Percentiles rank a stretch among this genome's conserved stretches.
These are phyloP conservation scores for Gautieria morchelliformis DNA, from an alignment of 768 basidiomycete genomes.

Conservation along the genomic window DNA sequence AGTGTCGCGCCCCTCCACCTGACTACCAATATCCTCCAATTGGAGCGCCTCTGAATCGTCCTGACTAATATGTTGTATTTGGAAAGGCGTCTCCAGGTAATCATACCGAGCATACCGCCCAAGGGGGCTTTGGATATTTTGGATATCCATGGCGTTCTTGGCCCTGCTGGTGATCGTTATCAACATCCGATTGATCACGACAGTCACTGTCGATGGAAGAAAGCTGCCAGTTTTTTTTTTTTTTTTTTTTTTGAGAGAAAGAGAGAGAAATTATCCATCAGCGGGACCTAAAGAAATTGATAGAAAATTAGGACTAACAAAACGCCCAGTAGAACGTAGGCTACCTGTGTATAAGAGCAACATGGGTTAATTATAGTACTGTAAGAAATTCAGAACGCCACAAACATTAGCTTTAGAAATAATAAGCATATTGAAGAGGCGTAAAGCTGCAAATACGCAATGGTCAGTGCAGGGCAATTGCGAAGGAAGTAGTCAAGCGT, in stretches of 20 bases:
- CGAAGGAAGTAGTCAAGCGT: not conserved
- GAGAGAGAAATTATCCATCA: not conserved
- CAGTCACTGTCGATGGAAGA: slow-evolving; percentile 25
- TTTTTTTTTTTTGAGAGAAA: too few relatives aligned
- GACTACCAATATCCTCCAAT: too few relatives aligned
- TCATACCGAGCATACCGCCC: too few relatives aligned
- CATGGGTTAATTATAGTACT: not conserved
- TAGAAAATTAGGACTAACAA: not conserved
- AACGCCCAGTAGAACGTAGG: not conserved
- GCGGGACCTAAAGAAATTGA: not conserved
- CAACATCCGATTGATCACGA: slow-evolving; percentile 22
- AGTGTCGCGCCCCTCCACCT: too few relatives aligned
- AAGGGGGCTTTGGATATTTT: too few relatives aligned
- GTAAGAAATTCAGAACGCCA: not conserved
- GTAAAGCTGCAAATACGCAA: slow-evolving; percentile 1
- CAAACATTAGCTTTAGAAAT: not conserved
- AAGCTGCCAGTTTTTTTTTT: slow-evolving; percentile 9
- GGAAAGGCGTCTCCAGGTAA: too few relatives aligned
- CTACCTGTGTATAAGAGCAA: not conserved
- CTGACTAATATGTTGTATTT: too few relatives aligned
- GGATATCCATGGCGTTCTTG: not conserved
- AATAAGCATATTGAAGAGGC: slow-evolving; percentile 13
- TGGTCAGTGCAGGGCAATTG: too few relatives aligned
- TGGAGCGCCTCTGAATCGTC: too few relatives aligned
- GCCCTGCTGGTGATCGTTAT: slow-evolving; percentile 2